phyloP scores from a whole-genome alignment of 2,329 filamentous ascomycete genomes.

The Cercospora sp. region DNA sequence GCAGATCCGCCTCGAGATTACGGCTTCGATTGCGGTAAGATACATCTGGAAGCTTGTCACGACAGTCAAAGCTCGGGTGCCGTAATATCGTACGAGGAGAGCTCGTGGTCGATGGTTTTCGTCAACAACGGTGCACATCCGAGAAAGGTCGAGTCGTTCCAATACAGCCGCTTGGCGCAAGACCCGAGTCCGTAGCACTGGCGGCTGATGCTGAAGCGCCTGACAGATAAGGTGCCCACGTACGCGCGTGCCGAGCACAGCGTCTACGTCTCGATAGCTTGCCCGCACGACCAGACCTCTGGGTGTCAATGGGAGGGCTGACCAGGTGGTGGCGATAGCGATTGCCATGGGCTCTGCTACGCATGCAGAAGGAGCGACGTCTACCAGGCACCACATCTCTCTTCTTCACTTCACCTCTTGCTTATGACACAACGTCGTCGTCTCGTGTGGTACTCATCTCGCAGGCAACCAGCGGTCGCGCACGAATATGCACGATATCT shows the following conservation, averaged over 20 bases:
- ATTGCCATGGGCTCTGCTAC: neutral
- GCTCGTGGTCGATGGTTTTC: neutral
- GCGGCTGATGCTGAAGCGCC: neutral
- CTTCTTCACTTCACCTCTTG: conserved; percentile 8
- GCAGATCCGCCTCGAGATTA: neutral
- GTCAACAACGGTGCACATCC: neutral
- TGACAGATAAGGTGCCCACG: conserved; percentile 3
- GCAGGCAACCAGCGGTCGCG: conserved; percentile 9
- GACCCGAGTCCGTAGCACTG: neutral
- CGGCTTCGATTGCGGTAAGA: neutral
- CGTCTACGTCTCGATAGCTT: neutral
- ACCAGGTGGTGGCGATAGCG: neutral
- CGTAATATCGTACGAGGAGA: neutral
- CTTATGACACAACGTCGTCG: neutral
- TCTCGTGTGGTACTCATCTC: neutral
- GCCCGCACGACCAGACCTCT: neutral
- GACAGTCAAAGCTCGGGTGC: neutral
- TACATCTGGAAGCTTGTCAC: neutral
- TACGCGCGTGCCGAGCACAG: neutral
- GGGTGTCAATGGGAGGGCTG: neutral
- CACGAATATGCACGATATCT: conserved; percentile 22
- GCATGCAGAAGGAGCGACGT: neutral
- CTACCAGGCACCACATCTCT: neutral
- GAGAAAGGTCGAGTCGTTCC: neutral
- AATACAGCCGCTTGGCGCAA: neutral